Conservation (phyloP, 2,329 filamentous ascomycete species). For the Epichloe aotearoae region DNA sequence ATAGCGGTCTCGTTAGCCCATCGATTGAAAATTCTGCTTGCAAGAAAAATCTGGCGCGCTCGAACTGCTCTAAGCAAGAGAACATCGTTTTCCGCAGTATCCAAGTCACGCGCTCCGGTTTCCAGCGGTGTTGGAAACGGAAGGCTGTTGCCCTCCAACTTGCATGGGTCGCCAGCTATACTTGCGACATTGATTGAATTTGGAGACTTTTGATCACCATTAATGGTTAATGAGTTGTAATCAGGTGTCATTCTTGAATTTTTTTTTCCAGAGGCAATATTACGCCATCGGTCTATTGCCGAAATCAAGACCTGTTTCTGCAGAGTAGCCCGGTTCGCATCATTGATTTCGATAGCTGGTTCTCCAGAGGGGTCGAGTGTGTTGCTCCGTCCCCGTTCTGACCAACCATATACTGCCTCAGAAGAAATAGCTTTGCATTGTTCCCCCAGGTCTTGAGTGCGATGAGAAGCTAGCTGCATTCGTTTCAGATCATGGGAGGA, state of each 20-base stretch:
- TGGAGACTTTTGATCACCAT: neutral
- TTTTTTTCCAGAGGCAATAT: neutral
- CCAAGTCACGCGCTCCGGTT: neutral
- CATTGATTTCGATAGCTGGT: neutral
- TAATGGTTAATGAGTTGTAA: neutral
- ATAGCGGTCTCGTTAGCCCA: slow-evolving; percentile 56
- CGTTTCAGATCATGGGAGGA: neutral
- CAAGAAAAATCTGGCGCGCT: slow-evolving; percentile 51
- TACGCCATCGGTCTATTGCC: slow-evolving; percentile 12
- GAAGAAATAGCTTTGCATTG: neutral
- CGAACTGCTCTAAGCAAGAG: slow-evolving; percentile 40
- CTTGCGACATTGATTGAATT: neutral
- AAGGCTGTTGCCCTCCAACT: neutral
- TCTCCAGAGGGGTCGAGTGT: neutral
- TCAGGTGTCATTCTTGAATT: neutral
- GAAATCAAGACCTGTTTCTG: slow-evolving; percentile 6
- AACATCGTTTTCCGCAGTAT: slow-evolving; percentile 8
- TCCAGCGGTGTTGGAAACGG: neutral
- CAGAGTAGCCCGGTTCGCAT: neutral
- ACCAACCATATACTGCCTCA: neutral
- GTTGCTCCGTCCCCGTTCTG: neutral
- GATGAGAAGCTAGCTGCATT: neutral
- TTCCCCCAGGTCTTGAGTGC: neutral
- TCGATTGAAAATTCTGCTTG: slow-evolving; percentile 24
- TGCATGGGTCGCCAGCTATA: neutral